phyloP scores from a whole-genome alignment of 2,329 filamentous ascomycete species.

The Cercospora brassicicola region DNA sequence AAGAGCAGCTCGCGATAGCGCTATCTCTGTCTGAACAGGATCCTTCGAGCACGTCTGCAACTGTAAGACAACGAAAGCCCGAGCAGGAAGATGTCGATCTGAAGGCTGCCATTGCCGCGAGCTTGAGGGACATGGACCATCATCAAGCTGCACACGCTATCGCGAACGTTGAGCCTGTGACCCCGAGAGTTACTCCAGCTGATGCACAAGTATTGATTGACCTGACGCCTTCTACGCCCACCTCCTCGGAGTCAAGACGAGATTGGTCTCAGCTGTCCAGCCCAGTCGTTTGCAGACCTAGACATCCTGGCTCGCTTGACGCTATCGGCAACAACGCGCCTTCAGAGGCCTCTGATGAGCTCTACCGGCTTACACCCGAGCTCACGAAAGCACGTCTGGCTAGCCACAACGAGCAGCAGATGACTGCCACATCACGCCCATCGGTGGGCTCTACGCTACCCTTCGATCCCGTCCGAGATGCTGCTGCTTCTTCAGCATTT shows the following conservation, averaged over 20 bases:
- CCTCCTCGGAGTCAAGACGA: constrained; percentile 13
- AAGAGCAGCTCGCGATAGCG: constrained; percentile 42
- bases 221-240: constrained; percentile 30
- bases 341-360: constrained; percentile 30
- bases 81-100: constrained; percentile 35
- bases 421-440: neutral
- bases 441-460: constrained; percentile 15
- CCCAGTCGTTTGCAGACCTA: constrained; percentile 15
- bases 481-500: constrained; percentile 24
- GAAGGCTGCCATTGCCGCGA: constrained; percentile 39
- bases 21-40: constrained; percentile 41
- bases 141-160: constrained; percentile 31
- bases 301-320: constrained; percentile 11
- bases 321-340: neutral
- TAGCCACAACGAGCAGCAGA: constrained; percentile 26
- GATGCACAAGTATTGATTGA: constrained; percentile 32
- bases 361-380: constrained; percentile 39
- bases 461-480: constrained; percentile 39
- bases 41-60: constrained; percentile 28
- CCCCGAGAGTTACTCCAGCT: constrained; percentile 16
- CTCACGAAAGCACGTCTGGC: constrained; percentile 38
- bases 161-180: constrained; percentile 21
- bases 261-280: constrained; percentile 28
- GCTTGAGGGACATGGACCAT: constrained; percentile 34
- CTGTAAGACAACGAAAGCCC: constrained; percentile 25